Percentiles rank a stretch among this genome's conserved stretches.
Evolutionary conservation across 306 rosid species (phyloP).

Genomic region (Cicer pinnatifidum): DNA sequence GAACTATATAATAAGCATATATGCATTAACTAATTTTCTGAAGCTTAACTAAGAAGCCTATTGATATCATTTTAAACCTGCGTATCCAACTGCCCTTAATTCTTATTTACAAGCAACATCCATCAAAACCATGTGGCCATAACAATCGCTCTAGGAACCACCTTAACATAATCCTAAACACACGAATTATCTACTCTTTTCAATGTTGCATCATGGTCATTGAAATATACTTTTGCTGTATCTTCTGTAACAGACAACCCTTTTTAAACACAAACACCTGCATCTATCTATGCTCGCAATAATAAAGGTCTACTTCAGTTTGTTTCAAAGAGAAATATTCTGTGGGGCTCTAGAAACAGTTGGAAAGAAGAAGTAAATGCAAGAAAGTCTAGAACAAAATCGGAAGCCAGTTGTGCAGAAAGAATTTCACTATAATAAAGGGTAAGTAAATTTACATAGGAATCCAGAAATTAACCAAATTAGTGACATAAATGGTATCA

Average conservation of each 20-base stretch:
- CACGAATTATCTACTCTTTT: background rate
- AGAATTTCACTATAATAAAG: constrained; percentile 20
- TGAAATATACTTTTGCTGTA: background rate
- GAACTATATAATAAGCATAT: background rate
- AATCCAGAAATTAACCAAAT: background rate
- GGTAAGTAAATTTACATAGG: background rate
- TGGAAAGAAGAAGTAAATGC: constrained; percentile 3
- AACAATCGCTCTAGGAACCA: background rate
- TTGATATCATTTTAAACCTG: background rate
- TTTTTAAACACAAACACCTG: constrained; percentile 3
- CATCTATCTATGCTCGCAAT: constrained; percentile 9
- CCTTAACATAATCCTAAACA: background rate
- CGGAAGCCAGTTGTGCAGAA: background rate
- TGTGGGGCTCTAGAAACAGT: background rate
- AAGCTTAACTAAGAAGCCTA: background rate
- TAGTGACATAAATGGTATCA: constrained; percentile 25
- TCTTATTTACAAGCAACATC: background rate
- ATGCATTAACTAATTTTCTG: background rate
- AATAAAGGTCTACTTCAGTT: constrained; percentile 12
- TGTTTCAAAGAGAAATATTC: constrained; percentile 23
- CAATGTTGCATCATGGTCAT: background rate
- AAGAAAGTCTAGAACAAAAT: constrained; percentile 4
- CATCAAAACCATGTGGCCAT: background rate
- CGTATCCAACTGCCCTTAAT: background rate
- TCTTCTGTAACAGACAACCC: background rate